phyloP scores from a whole-genome alignment of 306 rosid species.

The Mimosa pudica region DNA sequence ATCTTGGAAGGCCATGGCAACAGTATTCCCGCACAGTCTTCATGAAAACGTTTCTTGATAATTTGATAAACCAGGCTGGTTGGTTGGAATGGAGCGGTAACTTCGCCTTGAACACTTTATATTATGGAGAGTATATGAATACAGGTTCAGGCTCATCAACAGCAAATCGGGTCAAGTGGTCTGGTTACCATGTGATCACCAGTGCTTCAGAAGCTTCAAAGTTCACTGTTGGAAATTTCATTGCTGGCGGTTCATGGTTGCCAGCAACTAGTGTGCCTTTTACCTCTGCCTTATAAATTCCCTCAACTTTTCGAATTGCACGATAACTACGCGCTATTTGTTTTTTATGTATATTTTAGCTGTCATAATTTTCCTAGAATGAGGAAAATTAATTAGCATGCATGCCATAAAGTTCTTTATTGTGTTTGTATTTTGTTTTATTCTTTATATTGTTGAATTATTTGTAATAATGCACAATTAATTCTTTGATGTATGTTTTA shows the following conservation, averaged over 20 bases:
- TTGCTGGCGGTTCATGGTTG: slow-evolving; percentile 51
- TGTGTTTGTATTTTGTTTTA: no score
- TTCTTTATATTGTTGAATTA: no score
- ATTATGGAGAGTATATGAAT: slow-evolving; percentile 50
- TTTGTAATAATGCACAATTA: no score
- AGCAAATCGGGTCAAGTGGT: slow-evolving; percentile 45
- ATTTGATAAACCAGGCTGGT: slow-evolving; percentile 50
- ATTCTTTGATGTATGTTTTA: no score
- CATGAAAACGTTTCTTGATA: slow-evolving; percentile 50
- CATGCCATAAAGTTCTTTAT: no score
- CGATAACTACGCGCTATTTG: no score
- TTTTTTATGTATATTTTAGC: no score
- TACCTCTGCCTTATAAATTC: slow-evolving; percentile 37
- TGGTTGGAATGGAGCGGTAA: slow-evolving; percentile 61
- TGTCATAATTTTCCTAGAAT: no score
- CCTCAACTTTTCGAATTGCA: no score
- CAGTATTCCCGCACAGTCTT: slow-evolving; percentile 49
- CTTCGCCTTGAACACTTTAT: slow-evolving; percentile 47
- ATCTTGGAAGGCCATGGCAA: slow-evolving; percentile 60
- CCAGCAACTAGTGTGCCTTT: slow-evolving; percentile 50
- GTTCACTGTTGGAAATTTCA: slow-evolving; percentile 50
- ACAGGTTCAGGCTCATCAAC: slow-evolving; percentile 53
- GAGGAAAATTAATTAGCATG: no score
- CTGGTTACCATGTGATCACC: slow-evolving; percentile 45
- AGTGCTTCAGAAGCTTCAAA: slow-evolving; percentile 52